Percentiles rank a stretch among this genome's conserved stretches.
Evolutionary conservation across 2,329 filamentous ascomycete species (phyloP).

Genomic region (Fusarium illudens): DNA sequence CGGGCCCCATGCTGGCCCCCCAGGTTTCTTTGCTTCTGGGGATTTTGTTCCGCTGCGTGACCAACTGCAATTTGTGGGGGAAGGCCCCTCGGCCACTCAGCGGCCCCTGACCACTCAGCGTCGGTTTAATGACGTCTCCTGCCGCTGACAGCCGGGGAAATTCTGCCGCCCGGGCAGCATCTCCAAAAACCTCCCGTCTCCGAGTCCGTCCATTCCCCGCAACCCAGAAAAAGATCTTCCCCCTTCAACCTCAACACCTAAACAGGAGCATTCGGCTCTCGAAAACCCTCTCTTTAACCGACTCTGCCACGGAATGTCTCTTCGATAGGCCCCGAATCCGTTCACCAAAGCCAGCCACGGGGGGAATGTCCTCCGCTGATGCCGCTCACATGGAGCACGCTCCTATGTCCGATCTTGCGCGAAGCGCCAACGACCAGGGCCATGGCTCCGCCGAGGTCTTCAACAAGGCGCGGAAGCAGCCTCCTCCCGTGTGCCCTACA

Average conservation of each 20-base stretch:
- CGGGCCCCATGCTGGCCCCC: background rate
- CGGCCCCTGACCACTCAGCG: slow-evolving; percentile 23
- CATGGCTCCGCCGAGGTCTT: slow-evolving; percentile 36
- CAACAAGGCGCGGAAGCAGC: slow-evolving; percentile 43
- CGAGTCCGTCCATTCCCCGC: slow-evolving; percentile 16
- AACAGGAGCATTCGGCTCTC: slow-evolving; percentile 3
- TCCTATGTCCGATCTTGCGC: slow-evolving; percentile 63
- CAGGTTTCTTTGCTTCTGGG: slow-evolving; percentile 17
- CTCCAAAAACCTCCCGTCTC: slow-evolving; percentile 36
- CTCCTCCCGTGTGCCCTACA: slow-evolving; percentile 56
- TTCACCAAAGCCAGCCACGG: slow-evolving; percentile 36
- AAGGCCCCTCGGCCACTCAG: slow-evolving; percentile 12
- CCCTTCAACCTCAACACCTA: background rate
- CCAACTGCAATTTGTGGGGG: slow-evolving; percentile 29
- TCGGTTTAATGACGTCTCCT: slow-evolving; percentile 43
- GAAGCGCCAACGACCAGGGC: slow-evolving; percentile 45
- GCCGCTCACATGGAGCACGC: slow-evolving; percentile 65
- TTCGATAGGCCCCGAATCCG: slow-evolving; percentile 28
- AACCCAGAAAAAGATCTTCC: slow-evolving; percentile 9
- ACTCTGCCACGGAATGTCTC: slow-evolving; percentile 38
- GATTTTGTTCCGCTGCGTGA: slow-evolving; percentile 35
- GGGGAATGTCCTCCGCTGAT: slow-evolving; percentile 64
- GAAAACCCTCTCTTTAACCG: background rate
- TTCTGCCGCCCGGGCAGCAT: slow-evolving; percentile 34
- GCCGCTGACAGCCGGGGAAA: slow-evolving; percentile 41